phyloP scores from a whole-genome alignment of 257 asterid species.

The Solanum commersonii region DNA sequence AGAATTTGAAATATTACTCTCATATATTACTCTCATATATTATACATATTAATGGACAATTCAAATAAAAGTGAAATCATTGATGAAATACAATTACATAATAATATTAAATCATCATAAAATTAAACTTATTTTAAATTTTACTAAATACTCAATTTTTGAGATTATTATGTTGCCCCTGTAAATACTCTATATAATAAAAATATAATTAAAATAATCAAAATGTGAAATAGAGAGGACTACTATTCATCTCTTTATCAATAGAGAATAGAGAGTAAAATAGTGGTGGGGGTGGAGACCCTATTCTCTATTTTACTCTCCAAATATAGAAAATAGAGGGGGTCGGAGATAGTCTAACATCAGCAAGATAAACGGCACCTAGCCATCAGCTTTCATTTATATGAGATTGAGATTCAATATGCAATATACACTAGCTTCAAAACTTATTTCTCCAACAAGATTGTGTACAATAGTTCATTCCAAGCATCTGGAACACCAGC shows the following conservation, averaged over 20 bases:
- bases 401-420: background rate
- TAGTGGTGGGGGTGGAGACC: background rate
- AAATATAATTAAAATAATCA: too few species aligned
- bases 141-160: background rate
- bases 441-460: constrained; percentile 1
- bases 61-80: background rate
- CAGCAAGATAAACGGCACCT: background rate
- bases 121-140: background rate
- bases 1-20: too few species aligned
- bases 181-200: background rate
- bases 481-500: constrained; percentile 17
- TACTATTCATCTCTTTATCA: too few species aligned
- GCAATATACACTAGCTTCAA: background rate
- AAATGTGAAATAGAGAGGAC: background rate
- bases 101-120: background rate
- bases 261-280: background rate
- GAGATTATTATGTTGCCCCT: background rate
- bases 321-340: too few species aligned
- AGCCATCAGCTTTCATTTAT: background rate
- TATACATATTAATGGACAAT: background rate
- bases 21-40: too few species aligned
- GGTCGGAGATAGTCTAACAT: background rate
- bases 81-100: background rate
- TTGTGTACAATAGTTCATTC: constrained; percentile 48
- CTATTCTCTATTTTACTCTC: too few species aligned